A percentile compares a stretch with the other conserved stretches of the same genome.
These are phyloP conservation scores for Kwoniella dejecticola DNA, from an alignment of 768 basidiomycete species.

Conservation along the genomic window DNA sequence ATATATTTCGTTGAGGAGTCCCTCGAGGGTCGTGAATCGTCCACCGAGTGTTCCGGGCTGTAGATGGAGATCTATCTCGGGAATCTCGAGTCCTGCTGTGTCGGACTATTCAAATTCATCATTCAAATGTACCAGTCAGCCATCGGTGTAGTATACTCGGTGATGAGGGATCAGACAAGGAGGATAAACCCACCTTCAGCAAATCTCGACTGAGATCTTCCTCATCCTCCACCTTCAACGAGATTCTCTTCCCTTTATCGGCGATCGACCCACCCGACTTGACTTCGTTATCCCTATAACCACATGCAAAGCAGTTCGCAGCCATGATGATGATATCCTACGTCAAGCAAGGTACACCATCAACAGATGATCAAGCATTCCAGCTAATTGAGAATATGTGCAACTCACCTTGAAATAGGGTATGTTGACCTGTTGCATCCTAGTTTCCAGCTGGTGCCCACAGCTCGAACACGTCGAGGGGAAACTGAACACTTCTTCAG, in stretches of 20 bases:
- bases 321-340: conserved; percentile 98
- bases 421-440: conserved; percentile 94
- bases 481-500: conserved; percentile 89
- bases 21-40: conserved; percentile 95
- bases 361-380: not conserved
- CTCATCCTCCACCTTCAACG: conserved; percentile 81
- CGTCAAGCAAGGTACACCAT: not conserved
- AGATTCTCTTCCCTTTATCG: conserved; percentile 79
- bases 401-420: conserved; percentile 88
- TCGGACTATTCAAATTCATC: conserved; percentile 68
- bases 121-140: no score
- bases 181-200: conserved; percentile 74
- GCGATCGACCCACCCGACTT: conserved; percentile 92
- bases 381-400: not conserved
- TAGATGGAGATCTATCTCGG: conserved; percentile 90
- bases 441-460: conserved; percentile 75
- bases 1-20: conserved; percentile 89
- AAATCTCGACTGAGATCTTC: conserved; percentile 93
- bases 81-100: conserved; percentile 82
- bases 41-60: conserved; percentile 94
- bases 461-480: conserved; percentile 86
- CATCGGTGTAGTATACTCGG: no score
- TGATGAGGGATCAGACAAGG: no score
- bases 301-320: conserved; percentile 91
- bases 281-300: conserved; percentile 96